Percentiles rank a stretch among this genome's conserved stretches.
phyloP scores from a whole-genome alignment of 23 red algal species.

The Chondrus crispus region DNA sequence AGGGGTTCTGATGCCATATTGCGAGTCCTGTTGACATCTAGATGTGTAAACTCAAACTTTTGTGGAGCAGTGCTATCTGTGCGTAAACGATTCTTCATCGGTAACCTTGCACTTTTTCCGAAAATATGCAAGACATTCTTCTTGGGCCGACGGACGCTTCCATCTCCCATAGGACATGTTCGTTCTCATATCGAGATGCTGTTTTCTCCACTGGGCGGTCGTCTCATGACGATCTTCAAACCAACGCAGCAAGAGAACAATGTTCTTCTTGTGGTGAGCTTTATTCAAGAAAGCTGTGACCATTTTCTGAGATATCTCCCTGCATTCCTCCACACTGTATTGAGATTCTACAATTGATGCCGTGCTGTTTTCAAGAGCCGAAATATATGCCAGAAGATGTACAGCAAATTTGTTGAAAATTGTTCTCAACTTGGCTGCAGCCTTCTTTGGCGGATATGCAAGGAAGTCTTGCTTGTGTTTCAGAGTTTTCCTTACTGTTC shows the following conservation, averaged over 20 bases:
- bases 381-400: background rate
- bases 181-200: constrained; percentile 10
- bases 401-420: background rate
- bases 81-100: background rate
- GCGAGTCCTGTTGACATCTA: too few species aligned
- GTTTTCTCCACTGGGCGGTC: background rate
- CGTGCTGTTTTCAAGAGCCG: background rate
- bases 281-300: background rate
- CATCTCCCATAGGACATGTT: constrained; percentile 18
- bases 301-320: background rate
- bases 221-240: constrained; percentile 17
- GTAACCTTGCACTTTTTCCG: background rate
- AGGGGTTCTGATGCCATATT: too few species aligned
- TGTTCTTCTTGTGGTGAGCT: background rate
- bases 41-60: too few species aligned
- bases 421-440: constrained; percentile 13
- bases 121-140: constrained; percentile 32
- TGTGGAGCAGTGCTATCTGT: too few species aligned
- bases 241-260: constrained; percentile 43
- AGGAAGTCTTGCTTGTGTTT: background rate
- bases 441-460: background rate
- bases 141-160: background rate
- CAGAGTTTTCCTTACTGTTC: background rate
- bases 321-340: background rate
- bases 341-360: background rate